phyloP scores from a whole-genome alignment of 208 protist genomes.

The Crithidia expoeki region DNA sequence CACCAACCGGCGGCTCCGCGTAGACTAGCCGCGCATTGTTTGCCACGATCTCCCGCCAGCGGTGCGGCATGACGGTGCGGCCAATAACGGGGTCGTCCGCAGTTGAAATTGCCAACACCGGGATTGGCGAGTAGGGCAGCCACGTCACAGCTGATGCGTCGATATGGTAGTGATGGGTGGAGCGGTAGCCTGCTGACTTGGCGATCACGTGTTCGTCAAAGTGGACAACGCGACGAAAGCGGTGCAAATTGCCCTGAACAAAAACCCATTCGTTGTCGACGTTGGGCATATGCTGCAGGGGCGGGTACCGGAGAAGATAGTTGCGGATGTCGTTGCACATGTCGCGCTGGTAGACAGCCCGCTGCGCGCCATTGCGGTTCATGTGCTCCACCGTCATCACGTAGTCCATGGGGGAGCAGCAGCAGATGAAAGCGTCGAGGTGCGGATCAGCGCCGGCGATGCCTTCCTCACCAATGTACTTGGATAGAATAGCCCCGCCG shows the following conservation, averaged over 20 bases:
- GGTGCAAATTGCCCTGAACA: constrained; percentile 32
- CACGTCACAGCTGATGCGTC: constrained; percentile 47
- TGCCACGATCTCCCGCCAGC: constrained; percentile 42
- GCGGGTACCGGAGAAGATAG: constrained; percentile 51
- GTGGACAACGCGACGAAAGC: constrained; percentile 41
- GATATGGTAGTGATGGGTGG: constrained; percentile 55
- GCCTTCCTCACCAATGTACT: constrained; percentile 74
- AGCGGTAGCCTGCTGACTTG: constrained; percentile 49
- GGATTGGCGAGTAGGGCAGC: constrained; percentile 47
- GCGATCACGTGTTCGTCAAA: constrained; percentile 63
- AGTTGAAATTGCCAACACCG: constrained; percentile 42
- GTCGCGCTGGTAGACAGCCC: constrained; percentile 45
- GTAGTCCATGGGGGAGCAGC: constrained; percentile 60
- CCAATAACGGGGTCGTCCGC: constrained; percentile 65
- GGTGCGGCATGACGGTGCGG: constrained; percentile 37
- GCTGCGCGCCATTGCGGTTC: constrained; percentile 42
- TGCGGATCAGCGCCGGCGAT: constrained; percentile 29
- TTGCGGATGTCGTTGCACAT: constrained; percentile 47
- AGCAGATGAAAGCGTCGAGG: constrained; percentile 46
- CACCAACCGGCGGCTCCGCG: constrained; percentile 45
- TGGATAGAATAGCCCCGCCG: constrained; percentile 55
- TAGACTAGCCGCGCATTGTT: constrained; percentile 57
- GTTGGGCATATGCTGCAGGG: constrained; percentile 45
- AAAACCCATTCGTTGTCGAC: constrained; percentile 50
- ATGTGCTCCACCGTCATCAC: constrained; percentile 52